Evolutionary conservation across 331 rosid species (phyloP), one percentile per base, ranked within the genome.

Genomic region (Malus hybrid): DNA sequence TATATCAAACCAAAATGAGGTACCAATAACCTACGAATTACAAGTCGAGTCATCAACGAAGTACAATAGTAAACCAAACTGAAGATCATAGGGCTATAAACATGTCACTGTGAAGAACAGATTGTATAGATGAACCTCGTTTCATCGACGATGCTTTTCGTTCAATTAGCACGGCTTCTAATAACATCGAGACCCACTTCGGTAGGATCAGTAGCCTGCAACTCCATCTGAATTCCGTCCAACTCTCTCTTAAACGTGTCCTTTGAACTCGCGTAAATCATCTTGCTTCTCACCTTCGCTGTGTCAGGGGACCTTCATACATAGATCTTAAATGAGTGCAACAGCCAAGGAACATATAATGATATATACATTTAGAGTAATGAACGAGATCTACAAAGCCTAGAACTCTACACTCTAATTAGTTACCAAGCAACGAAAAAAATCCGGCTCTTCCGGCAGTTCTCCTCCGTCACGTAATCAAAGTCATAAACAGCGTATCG

Each of bases 201-300:
- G 1, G 81, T 66, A 0, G 84, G 86, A 52, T 83, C 86, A 15
- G 86, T 83, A 27, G 86, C 86, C 68, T 83, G 86, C 77, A 83
- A 83, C 81, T 83, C 86, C 6, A 83, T 28, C 86, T 83, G 86
- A 73, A 83, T 79, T 27, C 86, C 86, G 39, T 83, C 86, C 84
- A 83, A 73, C 70, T 83, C 86, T 56, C 86, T 83, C 84, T 83
- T 83, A 36, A 83, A 83, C 86, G 81, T 68, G 81, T 83, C 86
- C 79, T 83, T 83, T 0, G 84, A 83, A 76, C 86, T 83, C 2
- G 86, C 86, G 10, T 83, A 83, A 31, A 83, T 83, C 86, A 83
- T 83, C 79, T 80, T 83, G 86, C 79, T 80, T 76, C 86, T 83
- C 79, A 83, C 86, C 81, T 62, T 80, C 24, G 84, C 32, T 32